A percentile compares a stretch with the other conserved stretches of the same genome.
Conservation (phyloP, 1,284 basidiomycete species). For the Cutaneotrichosporon cyanovorans region DNA sequence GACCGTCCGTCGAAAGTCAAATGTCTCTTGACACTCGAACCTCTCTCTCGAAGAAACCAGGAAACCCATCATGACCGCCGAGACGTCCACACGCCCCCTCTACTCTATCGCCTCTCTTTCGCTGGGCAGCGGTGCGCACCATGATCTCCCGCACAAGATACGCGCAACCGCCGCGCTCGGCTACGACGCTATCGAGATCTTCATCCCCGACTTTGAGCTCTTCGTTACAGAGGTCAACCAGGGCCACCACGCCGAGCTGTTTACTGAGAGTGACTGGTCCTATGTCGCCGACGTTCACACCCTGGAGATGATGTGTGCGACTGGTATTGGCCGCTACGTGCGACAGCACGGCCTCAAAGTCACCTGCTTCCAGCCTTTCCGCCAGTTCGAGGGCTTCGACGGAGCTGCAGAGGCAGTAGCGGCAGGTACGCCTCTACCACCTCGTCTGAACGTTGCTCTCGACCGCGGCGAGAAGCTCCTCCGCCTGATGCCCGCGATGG, state of each 20-base stretch:
- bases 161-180: background rate
- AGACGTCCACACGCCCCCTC: too few relatives aligned
- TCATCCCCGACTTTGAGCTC: too few relatives aligned
- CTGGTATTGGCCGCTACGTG: background rate
- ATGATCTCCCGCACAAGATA: conserved; percentile 1
- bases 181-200: conserved; percentile 4
- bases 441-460: too few relatives aligned
- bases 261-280: too few relatives aligned
- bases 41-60: too few relatives aligned
- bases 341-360: background rate
- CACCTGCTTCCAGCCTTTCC: conserved; percentile 6
- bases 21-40: too few relatives aligned
- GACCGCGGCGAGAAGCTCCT: too few relatives aligned
- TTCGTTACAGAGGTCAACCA: too few relatives aligned
- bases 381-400: conserved; percentile 4
- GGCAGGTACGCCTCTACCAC: too few relatives aligned
- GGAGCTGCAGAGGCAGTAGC: background rate
- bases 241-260: too few relatives aligned
- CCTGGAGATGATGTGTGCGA: background rate
- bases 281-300: background rate
- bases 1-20: too few relatives aligned
- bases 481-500: conserved; percentile 1
- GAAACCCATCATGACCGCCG: too few relatives aligned
- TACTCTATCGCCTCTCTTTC: conserved; percentile 12
- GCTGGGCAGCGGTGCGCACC: conserved; percentile 1